A percentile compares a stretch with the other conserved stretches of the same genome.
Conservation (phyloP, 352 stramenopile species). For the Phytopythium mirpurense region DNA sequence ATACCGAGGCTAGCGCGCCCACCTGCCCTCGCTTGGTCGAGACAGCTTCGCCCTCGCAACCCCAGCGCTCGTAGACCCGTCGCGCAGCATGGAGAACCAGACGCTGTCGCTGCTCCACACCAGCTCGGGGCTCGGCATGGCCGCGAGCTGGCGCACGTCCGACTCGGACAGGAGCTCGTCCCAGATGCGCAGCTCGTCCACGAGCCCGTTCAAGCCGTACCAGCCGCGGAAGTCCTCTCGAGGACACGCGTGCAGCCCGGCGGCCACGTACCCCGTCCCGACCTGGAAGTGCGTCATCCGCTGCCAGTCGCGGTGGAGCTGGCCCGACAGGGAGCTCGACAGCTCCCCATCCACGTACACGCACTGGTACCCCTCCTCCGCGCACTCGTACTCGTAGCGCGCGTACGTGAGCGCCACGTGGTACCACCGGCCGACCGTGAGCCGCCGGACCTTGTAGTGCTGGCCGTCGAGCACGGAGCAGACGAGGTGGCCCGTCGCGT, state of each 20-base stretch:
- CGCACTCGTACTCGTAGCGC: background rate
- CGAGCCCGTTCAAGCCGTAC: conserved; percentile 16
- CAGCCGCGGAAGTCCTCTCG: conserved; percentile 12
- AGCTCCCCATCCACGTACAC: conserved; percentile 14
- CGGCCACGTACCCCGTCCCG: conserved; percentile 1
- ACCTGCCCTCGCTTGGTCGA: background rate
- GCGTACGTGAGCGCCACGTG: conserved; percentile 14
- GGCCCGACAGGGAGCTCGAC: conserved; percentile 3
- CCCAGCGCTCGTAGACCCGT: background rate
- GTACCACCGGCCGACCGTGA: conserved; percentile 15
- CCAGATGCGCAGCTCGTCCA: conserved; percentile 20
- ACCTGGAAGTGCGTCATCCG: conserved; percentile 7
- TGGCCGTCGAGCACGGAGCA: conserved; percentile 15
- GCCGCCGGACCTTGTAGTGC: conserved; percentile 1
- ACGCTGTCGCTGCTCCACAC: background rate
- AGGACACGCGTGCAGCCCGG: conserved; percentile 2
- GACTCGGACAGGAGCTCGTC: conserved; percentile 6
- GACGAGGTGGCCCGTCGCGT: conserved; percentile 11
- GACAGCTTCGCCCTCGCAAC: background rate
- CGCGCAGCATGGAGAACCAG: conserved; percentile 5
- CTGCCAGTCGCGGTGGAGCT: conserved; percentile 11
- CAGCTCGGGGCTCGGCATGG: background rate
- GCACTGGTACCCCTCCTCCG: background rate
- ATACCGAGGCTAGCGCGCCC: background rate
- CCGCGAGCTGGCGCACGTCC: background rate